Evolutionary conservation across 2,329 filamentous ascomycete species (phyloP), one percentile per base, ranked within the genome.

Genomic region (Ophiostoma pallidulum): DNA sequence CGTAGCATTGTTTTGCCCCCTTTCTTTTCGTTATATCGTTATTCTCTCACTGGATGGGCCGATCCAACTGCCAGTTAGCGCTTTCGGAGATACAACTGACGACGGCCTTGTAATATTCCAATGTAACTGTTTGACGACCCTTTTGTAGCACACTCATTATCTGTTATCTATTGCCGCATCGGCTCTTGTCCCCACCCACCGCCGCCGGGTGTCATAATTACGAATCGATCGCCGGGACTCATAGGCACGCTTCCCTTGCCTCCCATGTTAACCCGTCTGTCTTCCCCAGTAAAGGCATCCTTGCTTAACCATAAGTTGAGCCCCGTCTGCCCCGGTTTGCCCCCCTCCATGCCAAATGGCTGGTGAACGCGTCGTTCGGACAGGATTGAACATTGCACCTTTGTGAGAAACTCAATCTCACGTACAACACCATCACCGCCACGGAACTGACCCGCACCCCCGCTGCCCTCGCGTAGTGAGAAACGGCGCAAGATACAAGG

Each of bases 151-250:
- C n/a, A n/a, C n/a, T n/a, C n/a, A n/a, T n/a, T n/a, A n/a, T n/a
- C n/a, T n/a, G n/a, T n/a, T n/a, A n/a, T n/a, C n/a, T n/a, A n/a
- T n/a, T n/a, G n/a, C n/a, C n/a, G n/a, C n/a, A n/a, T n/a, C n/a
- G n/a, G n/a, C n/a, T n/a, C n/a, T n/a, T n/a, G n/a, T n/a, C 77
- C 77, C 75, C 77, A 82, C 0, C 73, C 78, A 38, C 79, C 78
- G 38, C 78, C 79, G 26, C 78, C 79, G 13, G 79, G 79, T 8
- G 78, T 82, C 51, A 70, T 67, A 5, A 83, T 67, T 35, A 81
- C 75, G 48, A 82, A 78, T 9, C 76, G 64, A 59, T 82, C 78
- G 0, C 78, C 78, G 1, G 70, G 63, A 52, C 71, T 64, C 69
- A 81, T 76, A 13, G 63, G 64, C 2, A 75, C 75, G 1, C 75